These are phyloP conservation scores for Kwoniella newhampshirensis DNA, from an alignment of 768 basidiomycete species.

Conservation along the genomic window DNA sequence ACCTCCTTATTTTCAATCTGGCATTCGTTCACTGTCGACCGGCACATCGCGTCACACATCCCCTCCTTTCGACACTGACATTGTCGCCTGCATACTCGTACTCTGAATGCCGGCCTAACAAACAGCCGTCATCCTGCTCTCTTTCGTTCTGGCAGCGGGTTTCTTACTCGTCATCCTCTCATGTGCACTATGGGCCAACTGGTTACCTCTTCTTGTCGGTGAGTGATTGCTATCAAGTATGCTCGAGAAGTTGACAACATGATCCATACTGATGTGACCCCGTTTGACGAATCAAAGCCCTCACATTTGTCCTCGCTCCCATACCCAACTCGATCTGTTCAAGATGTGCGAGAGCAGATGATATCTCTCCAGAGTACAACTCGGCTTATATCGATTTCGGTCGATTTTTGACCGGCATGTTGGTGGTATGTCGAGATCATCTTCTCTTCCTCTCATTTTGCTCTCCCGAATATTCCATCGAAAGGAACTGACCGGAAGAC, in stretches of 20 bases:
- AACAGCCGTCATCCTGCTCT: constrained; percentile 89
- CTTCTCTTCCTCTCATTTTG: neutral
- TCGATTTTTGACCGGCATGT: constrained; percentile 83
- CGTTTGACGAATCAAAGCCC: constrained; percentile 58
- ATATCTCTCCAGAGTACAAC: constrained; percentile 74
- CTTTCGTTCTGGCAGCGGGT: constrained; percentile 96
- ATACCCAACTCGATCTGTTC: constrained; percentile 91
- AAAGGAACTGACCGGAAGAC: too few species aligned
- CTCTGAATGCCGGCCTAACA: neutral
- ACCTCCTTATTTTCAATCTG: too few species aligned
- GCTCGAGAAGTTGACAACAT: too few species aligned
- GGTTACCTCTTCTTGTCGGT: constrained; percentile 97
- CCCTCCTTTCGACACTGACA: neutral
- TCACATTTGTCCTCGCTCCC: constrained; percentile 93
- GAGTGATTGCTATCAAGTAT: too few species aligned
- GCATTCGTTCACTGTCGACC: neutral
- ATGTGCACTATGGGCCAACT: constrained; percentile 93
- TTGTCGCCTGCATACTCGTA: neutral
- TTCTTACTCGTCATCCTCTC: constrained; percentile 96
- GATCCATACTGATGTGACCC: too few species aligned
- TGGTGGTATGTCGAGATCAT: constrained; percentile 68
- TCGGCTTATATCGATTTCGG: constrained; percentile 72
- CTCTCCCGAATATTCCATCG: too few species aligned
- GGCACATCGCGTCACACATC: neutral
- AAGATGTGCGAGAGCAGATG: constrained; percentile 81